Evolutionary conservation across 352 stramenopile genomes (phyloP).

Genomic region (Phytophthora ramorum): DNA sequence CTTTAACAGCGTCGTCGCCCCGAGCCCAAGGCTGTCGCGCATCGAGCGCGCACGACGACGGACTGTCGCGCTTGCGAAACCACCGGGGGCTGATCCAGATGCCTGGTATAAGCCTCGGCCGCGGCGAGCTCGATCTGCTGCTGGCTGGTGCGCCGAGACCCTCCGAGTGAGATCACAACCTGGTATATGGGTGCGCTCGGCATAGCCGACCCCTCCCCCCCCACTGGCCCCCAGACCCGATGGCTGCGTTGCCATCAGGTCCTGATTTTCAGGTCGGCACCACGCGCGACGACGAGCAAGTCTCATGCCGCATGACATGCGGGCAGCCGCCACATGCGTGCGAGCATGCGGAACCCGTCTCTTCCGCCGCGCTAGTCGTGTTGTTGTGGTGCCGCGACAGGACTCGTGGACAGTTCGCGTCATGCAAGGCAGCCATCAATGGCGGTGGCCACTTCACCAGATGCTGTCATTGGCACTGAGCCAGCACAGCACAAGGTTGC

Average conservation of each 20-base stretch:
- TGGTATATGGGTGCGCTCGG: constrained; percentile 25
- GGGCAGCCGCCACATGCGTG: constrained; percentile 30
- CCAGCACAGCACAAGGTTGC: not conserved
- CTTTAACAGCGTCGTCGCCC: constrained; percentile 20
- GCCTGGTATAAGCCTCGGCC: not conserved
- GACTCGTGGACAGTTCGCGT: constrained; percentile 2
- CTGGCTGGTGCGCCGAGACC: constrained; percentile 6
- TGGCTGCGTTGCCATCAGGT: constrained; percentile 1
- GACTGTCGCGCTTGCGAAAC: constrained; percentile 24
- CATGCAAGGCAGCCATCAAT: constrained; percentile 4
- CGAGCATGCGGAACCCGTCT: constrained; percentile 37
- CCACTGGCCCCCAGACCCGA: constrained; percentile 14
- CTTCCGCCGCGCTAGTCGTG: constrained; percentile 35
- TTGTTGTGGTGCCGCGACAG: constrained; percentile 13
- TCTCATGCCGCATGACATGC: not conserved
- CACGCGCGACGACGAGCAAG: not conserved
- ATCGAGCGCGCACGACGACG: constrained; percentile 20
- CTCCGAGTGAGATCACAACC: constrained; percentile 16
- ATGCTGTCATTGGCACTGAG: not conserved
- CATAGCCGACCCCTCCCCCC: not conserved
- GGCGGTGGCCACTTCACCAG: not conserved
- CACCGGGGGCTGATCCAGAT: not conserved
- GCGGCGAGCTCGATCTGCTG: not conserved
- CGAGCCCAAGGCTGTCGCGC: constrained; percentile 23
- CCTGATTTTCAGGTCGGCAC: not conserved